Percentiles rank a stretch among this genome's conserved stretches.
These are phyloP conservation scores for Leccinum boreale DNA, from an alignment of 768 basidiomycete species.

Conservation along the genomic window DNA sequence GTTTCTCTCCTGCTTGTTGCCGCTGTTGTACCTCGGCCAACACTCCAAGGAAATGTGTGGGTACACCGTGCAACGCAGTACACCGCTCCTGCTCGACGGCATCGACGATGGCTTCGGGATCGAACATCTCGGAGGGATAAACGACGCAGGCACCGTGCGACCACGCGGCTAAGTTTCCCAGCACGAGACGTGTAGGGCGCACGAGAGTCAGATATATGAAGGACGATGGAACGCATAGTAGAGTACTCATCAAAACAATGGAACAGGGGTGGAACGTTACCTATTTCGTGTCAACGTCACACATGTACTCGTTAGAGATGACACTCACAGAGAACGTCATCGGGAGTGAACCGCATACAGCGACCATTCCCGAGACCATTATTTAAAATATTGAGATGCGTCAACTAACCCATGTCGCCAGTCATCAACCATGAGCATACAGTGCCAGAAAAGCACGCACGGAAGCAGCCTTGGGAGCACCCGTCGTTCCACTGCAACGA, in stretches of 20 bases:
- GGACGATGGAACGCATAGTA: constrained; percentile 1
- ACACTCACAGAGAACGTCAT: constrained; percentile 66
- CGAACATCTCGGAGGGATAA: constrained; percentile 65
- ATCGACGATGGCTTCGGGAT: constrained; percentile 66
- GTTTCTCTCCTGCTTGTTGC: constrained; percentile 38
- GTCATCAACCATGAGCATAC: neutral
- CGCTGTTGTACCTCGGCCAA: constrained; percentile 63
- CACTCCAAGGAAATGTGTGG: constrained; percentile 80
- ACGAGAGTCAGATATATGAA: constrained; percentile 10
- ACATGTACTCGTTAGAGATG: neutral
- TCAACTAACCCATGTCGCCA: constrained; percentile 46
- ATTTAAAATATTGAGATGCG: constrained; percentile 76
- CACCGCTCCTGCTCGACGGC: constrained; percentile 66
- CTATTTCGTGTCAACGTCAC: constrained; percentile 33
- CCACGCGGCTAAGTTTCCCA: constrained; percentile 81
- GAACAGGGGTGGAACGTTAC: constrained; percentile 81
- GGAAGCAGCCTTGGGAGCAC: constrained; percentile 78
- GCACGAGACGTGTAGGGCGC: constrained; percentile 57
- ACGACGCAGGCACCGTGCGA: constrained; percentile 69
- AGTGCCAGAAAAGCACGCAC: constrained; percentile 37
- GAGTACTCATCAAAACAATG: constrained; percentile 83
- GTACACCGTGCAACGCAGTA: constrained; percentile 80
- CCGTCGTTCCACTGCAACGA: constrained; percentile 67
- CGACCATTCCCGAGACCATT: constrained; percentile 69
- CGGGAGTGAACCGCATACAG: constrained; percentile 63